Percentiles rank a stretch among this genome's conserved stretches.
phyloP scores from a whole-genome alignment of 106 monocot species.

The Phalaenopsis aphrodite region DNA sequence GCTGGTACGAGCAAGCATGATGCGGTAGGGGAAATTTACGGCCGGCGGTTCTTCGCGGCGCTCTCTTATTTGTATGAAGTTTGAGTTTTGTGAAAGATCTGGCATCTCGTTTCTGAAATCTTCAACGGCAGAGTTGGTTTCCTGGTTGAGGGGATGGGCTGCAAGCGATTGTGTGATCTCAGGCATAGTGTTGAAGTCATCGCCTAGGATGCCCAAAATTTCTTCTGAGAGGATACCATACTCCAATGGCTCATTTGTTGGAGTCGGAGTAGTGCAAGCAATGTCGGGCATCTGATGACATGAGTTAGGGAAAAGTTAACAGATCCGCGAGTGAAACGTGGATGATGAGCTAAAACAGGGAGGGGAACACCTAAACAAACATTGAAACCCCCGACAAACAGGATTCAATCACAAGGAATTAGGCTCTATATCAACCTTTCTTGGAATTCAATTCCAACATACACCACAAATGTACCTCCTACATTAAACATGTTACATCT shows the following conservation, averaged over 20 bases:
- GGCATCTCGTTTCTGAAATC: background rate
- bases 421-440: no score
- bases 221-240: slow-evolving; percentile 23
- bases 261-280: slow-evolving; percentile 19
- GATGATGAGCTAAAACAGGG: no score
- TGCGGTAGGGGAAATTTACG: background rate
- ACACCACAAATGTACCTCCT: no score
- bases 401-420: no score
- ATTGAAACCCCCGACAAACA: no score
- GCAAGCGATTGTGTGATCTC: background rate
- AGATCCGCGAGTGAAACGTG: background rate
- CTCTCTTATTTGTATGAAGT: slow-evolving; percentile 33
- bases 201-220: slow-evolving; percentile 13
- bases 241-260: slow-evolving; percentile 23
- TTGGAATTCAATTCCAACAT: no score
- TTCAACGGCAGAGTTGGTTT: background rate
- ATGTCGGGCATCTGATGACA: background rate
- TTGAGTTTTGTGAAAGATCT: background rate
- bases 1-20: slow-evolving; percentile 30
- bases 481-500: no score
- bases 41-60: slow-evolving; percentile 4
- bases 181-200: slow-evolving; percentile 1
- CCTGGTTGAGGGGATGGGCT: background rate
- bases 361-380: no score
- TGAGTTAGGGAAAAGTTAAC: background rate